Evolutionary conservation across 257 asterid genomes (phyloP).

Genomic region (Rauvolfia tetraphylla): DNA sequence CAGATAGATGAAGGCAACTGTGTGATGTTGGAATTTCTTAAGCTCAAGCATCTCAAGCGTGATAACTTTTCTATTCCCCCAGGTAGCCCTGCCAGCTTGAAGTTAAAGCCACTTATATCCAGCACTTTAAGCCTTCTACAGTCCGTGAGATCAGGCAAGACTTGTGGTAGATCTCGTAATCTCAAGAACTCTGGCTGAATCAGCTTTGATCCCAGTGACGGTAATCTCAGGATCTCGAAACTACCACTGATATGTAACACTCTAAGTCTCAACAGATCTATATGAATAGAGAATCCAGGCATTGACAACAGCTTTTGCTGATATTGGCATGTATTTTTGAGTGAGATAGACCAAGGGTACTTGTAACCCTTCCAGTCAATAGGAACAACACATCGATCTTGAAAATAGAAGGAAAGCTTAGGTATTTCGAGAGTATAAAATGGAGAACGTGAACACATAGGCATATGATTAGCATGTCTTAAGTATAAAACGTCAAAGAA

Average conservation of each 20-base stretch:
- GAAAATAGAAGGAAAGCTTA: no score
- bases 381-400: background rate
- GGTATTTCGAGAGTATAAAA: no score
- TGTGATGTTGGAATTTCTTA: background rate
- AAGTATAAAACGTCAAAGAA: no score
- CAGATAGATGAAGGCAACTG: background rate
- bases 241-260: background rate
- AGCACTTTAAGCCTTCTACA: conserved; percentile 5
- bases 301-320: no score
- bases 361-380: background rate
- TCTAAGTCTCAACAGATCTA: no score
- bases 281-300: no score
- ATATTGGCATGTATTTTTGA: background rate
- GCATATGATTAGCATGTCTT: no score
- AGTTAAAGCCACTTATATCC: background rate
- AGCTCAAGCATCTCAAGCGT: background rate
- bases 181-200: background rate
- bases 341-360: background rate
- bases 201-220: background rate
- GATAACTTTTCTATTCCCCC: conserved; percentile 1
- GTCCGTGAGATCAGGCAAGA: background rate
- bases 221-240: background rate
- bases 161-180: background rate
- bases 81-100: background rate
- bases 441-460: no score